A percentile compares a stretch with the other conserved stretches of the same genome.
These are phyloP conservation scores for Magnusiomyces tetraspermus DNA, from an alignment of 1,139 yeast genomes.

Conservation along the genomic window DNA sequence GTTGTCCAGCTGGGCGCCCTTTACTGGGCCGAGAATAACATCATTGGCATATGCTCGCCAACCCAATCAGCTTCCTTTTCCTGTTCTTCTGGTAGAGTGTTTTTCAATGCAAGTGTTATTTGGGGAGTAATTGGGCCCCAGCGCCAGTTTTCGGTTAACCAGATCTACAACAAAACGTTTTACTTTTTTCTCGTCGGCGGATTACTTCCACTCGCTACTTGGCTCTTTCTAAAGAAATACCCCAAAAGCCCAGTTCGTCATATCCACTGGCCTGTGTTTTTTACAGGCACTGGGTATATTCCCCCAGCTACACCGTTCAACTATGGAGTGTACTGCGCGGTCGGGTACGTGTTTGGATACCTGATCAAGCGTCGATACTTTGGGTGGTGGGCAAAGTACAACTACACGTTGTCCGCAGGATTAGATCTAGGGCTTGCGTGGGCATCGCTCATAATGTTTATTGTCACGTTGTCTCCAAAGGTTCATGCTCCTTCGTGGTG, in stretches of 20 bases:
- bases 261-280: slow-evolving; percentile 44
- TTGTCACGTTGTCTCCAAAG: slow-evolving; percentile 35
- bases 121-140: slow-evolving; percentile 63
- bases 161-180: slow-evolving; percentile 35
- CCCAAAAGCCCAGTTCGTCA: slow-evolving; percentile 40
- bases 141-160: slow-evolving; percentile 36
- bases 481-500: slow-evolving; percentile 44
- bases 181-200: slow-evolving; percentile 43
- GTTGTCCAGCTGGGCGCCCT: slow-evolving; percentile 35
- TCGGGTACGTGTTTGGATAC: slow-evolving; percentile 45
- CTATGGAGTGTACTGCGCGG: slow-evolving; percentile 40
- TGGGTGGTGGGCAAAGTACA: slow-evolving; percentile 61
- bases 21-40: slow-evolving; percentile 38
- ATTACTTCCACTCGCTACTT: slow-evolving; percentile 37
- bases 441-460: slow-evolving; percentile 41
- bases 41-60: slow-evolving; percentile 42
- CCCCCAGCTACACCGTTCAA: slow-evolving; percentile 50
- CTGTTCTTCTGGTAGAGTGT: slow-evolving; percentile 43
- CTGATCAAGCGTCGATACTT: slow-evolving; percentile 42
- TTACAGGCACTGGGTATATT: slow-evolving; percentile 41
- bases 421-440: slow-evolving; percentile 49
- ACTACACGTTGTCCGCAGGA: slow-evolving; percentile 50
- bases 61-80: slow-evolving; percentile 39
- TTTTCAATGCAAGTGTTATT: slow-evolving; percentile 47
- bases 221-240: slow-evolving; percentile 42